Evolutionary conservation across 164 flowering plant genomes (phyloP).

Genomic region (Akebia trifoliata): DNA sequence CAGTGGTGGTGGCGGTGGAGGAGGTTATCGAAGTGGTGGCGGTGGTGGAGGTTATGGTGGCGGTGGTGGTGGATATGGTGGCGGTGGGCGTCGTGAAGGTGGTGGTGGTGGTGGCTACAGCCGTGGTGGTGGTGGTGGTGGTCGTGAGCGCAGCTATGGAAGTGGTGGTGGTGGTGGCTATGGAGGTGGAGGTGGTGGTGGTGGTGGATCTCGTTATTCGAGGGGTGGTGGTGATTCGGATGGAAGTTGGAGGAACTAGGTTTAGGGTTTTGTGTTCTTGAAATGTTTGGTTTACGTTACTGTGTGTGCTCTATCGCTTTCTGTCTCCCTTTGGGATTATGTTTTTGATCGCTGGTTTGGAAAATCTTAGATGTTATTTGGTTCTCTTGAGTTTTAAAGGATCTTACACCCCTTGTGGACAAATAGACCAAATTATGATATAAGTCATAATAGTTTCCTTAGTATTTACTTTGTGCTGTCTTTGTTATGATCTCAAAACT

Average conservation of each 20-base stretch:
- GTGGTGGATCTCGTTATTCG: slow-evolving; percentile 11
- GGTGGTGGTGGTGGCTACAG: slow-evolving; percentile 4
- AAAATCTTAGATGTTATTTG: no score
- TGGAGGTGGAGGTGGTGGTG: neutral
- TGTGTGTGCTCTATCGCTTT: no score
- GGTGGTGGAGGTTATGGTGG: slow-evolving; percentile 12
- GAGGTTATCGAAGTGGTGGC: slow-evolving; percentile 5
- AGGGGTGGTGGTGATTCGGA: slow-evolving; percentile 10
- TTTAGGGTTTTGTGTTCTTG: no score
- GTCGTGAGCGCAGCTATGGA: slow-evolving; percentile 1
- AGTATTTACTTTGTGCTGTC: no score
- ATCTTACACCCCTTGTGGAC: no score
- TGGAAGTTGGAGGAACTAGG: slow-evolving; percentile 16
- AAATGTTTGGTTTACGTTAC: no score
- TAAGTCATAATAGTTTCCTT: no score
- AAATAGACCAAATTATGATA: no score
- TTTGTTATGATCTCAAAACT: no score
- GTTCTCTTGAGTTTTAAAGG: no score
- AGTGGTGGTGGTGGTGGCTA: slow-evolving; percentile 2
- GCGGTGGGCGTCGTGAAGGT: slow-evolving; percentile 4
- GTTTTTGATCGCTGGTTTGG: no score
- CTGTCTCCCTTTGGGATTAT: no score
- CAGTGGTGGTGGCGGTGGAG: slow-evolving; percentile 16
- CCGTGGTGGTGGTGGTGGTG: neutral
- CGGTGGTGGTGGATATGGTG: slow-evolving; percentile 3